A percentile compares a stretch with the other conserved stretches of the same genome.
These are phyloP conservation scores for Juglanconis oblonga DNA, from an alignment of 2,329 filamentous ascomycete species.

Conservation along the genomic window DNA sequence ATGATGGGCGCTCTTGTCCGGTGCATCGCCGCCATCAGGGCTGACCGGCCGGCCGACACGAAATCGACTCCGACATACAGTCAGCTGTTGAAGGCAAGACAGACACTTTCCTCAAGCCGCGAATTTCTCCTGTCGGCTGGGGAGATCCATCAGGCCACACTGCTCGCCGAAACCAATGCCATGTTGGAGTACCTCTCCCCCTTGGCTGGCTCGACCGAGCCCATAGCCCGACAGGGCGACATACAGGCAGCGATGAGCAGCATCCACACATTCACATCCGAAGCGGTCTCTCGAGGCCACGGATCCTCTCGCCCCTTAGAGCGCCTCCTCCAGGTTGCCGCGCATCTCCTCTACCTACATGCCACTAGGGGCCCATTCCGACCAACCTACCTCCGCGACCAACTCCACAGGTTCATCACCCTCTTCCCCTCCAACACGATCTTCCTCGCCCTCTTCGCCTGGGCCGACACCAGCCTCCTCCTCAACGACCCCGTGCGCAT, in stretches of 20 bases:
- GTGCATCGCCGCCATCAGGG: slow-evolving; percentile 30
- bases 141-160: slow-evolving; percentile 44
- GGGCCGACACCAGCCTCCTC: slow-evolving; percentile 68
- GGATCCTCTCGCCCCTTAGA: slow-evolving; percentile 48
- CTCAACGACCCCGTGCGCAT: slow-evolving; percentile 75
- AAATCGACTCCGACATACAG: slow-evolving; percentile 16
- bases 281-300: slow-evolving; percentile 37
- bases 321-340: slow-evolving; percentile 64
- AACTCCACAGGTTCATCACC: slow-evolving; percentile 58
- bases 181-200: slow-evolving; percentile 65
- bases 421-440: slow-evolving; percentile 74
- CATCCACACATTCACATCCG: slow-evolving; percentile 39
- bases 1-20: slow-evolving; percentile 33
- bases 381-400: slow-evolving; percentile 60
- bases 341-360: slow-evolving; percentile 65
- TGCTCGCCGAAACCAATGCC: slow-evolving; percentile 59
- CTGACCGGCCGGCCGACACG: slow-evolving; percentile 11
- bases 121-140: slow-evolving; percentile 55
- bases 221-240: slow-evolving; percentile 49
- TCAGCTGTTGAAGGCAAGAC: slow-evolving; percentile 49
- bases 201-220: slow-evolving; percentile 36
- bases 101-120: slow-evolving; percentile 50
- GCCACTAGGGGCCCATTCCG: slow-evolving; percentile 59
- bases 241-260: slow-evolving; percentile 47
- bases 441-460: slow-evolving; percentile 70